A percentile compares a stretch with the other conserved stretches of the same genome.
These are phyloP conservation scores for Entelexis sorbosivorans DNA, from an alignment of 1,139 yeast genomes.

Conservation along the genomic window DNA sequence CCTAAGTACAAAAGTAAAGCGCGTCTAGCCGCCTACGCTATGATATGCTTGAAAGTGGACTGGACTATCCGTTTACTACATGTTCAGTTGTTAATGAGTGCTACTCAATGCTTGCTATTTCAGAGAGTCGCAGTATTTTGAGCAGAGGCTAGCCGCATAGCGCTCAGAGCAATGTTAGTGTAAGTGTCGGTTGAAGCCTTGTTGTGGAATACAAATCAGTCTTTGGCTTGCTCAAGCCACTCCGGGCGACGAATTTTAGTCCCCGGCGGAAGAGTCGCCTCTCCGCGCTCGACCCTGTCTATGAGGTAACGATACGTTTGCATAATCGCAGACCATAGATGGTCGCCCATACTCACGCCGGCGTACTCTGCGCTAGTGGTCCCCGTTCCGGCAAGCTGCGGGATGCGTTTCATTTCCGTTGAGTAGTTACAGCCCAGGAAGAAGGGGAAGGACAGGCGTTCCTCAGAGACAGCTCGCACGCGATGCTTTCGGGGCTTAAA, in stretches of 20 bases:
- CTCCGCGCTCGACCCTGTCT: background rate
- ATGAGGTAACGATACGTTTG: conserved; percentile 14
- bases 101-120: no score
- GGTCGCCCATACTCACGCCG: conserved; percentile 10
- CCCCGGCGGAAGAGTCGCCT: background rate
- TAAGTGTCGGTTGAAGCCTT: no score
- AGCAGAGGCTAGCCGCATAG: no score
- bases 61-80: no score
- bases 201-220: no score
- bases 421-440: conserved; percentile 17
- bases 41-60: no score
- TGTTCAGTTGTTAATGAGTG: no score
- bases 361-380: background rate
- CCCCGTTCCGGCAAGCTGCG: conserved; percentile 11
- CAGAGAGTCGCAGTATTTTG: no score
- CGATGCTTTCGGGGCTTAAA: conserved; percentile 54
- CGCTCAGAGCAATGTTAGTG: no score
- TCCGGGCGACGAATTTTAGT: background rate
- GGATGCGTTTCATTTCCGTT: conserved; percentile 16
- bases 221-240: background rate
- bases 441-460: conserved; percentile 19
- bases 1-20: no score
- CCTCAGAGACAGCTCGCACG: conserved; percentile 29
- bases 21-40: no score
- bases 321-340: conserved; percentile 13